Percentiles rank a stretch among this genome's conserved stretches.
phyloP scores from a whole-genome alignment of 208 protist genomes.

The Lotmaria passim region DNA sequence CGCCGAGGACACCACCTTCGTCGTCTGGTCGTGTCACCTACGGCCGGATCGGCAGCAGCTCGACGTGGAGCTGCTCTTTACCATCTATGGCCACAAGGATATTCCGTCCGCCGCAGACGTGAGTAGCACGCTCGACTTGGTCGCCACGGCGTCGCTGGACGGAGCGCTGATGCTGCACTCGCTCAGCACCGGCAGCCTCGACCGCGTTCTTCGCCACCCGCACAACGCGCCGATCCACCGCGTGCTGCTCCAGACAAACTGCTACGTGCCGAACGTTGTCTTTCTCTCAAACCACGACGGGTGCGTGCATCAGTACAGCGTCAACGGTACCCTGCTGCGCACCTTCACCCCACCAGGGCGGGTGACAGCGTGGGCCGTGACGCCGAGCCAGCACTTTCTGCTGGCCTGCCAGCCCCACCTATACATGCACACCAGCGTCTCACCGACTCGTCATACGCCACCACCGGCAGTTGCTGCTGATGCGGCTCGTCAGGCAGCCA shows the following conservation, averaged over 20 bases:
- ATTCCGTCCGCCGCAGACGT: constrained; percentile 80
- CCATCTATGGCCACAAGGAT: constrained; percentile 87
- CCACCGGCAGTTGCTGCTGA: background rate
- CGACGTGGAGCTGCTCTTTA: constrained; percentile 69
- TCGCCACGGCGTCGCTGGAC: constrained; percentile 84
- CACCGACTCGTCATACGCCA: too few species aligned
- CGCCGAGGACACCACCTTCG: constrained; percentile 91
- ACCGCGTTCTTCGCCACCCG: constrained; percentile 80
- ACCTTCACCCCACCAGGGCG: constrained; percentile 61
- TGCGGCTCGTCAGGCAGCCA: background rate
- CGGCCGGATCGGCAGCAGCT: constrained; percentile 45
- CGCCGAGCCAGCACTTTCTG: constrained; percentile 75
- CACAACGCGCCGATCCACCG: constrained; percentile 64
- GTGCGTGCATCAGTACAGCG: constrained; percentile 79
- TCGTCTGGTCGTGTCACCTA: constrained; percentile 81
- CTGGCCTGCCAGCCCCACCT: constrained; percentile 44
- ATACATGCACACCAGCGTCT: background rate
- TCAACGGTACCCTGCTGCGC: constrained; percentile 81
- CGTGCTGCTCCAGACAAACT: constrained; percentile 73
- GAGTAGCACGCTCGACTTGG: constrained; percentile 69
- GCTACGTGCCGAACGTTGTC: constrained; percentile 89
- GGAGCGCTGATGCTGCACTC: constrained; percentile 85
- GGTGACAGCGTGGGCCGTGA: constrained; percentile 69
- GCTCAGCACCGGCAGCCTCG: constrained; percentile 62
- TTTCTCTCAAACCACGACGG: constrained; percentile 73